A percentile compares a stretch with the other conserved stretches of the same genome.
Conservation (phyloP, 1,139 yeast species). For the Geotrichum siamense region DNA sequence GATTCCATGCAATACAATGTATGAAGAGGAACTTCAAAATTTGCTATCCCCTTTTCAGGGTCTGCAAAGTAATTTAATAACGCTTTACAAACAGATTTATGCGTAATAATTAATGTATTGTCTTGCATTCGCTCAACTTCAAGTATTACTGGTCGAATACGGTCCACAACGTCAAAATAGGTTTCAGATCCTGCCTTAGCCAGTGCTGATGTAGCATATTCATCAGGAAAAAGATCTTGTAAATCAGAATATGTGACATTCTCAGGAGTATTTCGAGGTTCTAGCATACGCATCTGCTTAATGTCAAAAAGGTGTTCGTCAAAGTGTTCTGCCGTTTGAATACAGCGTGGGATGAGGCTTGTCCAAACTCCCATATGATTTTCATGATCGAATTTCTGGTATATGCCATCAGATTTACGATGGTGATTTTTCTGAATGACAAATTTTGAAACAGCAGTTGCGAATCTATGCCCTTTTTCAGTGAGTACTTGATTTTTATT, state of each 20-base stretch:
- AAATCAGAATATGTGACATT: constrained; percentile 87
- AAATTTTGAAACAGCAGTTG: constrained; percentile 64
- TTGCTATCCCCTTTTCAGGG: constrained; percentile 68
- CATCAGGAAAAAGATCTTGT: constrained; percentile 61
- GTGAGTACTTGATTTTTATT: constrained; percentile 88
- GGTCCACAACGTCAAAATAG: constrained; percentile 76
- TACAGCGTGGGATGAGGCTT: constrained; percentile 70
- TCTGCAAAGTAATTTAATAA: constrained; percentile 84
- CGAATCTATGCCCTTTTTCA: constrained; percentile 64
- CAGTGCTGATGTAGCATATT: constrained; percentile 63
- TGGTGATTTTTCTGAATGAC: constrained; percentile 55
- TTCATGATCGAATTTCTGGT: constrained; percentile 1
- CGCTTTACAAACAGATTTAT: constrained; percentile 84
- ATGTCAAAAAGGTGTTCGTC: constrained; percentile 61
- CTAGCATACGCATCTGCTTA: constrained; percentile 87
- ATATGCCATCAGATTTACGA: constrained; percentile 29
- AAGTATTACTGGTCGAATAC: constrained; percentile 82
- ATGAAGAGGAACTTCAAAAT: constrained; percentile 85
- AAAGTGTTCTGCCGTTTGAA: constrained; percentile 71
- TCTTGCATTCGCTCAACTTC: constrained; percentile 90
- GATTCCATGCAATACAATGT: constrained; percentile 85
- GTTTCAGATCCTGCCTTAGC: constrained; percentile 96
- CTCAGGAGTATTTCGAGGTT: constrained; percentile 82
- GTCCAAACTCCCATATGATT: constrained; percentile 80
- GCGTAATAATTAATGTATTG: constrained; percentile 74